A percentile compares a stretch with the other conserved stretches of the same genome.
These are phyloP conservation scores for Colletotrichum viniferum DNA, from an alignment of 2,329 filamentous ascomycete species.

Conservation along the genomic window DNA sequence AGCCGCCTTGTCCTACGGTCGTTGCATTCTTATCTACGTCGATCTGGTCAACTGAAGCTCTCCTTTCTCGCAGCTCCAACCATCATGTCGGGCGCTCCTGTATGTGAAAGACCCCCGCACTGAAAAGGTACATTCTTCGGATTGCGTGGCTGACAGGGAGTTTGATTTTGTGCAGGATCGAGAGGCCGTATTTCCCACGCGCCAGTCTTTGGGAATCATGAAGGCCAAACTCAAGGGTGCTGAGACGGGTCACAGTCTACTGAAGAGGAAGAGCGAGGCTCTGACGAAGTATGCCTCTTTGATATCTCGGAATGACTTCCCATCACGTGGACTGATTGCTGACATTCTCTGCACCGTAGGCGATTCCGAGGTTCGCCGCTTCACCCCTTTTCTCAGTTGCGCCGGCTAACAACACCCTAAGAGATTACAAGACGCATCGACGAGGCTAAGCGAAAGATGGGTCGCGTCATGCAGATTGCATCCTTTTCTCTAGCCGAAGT, in stretches of 20 bases:
- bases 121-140: not conserved
- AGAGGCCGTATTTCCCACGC: constrained; percentile 96
- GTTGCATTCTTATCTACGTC: not conserved
- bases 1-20: not conserved
- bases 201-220: constrained; percentile 96
- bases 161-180: constrained; percentile 66
- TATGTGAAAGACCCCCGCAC: constrained; percentile 27
- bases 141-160: not conserved
- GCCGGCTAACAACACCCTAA: constrained; percentile 32
- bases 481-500: constrained; percentile 98
- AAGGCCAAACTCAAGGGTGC: constrained; percentile 97
- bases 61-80: not conserved
- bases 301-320: not conserved
- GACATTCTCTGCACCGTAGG: constrained; percentile 47
- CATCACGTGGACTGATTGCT: not conserved
- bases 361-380: constrained; percentile 77
- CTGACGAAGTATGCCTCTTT: constrained; percentile 79
- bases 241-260: constrained; percentile 87
- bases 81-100: constrained; percentile 44
- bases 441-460: constrained; percentile 99
- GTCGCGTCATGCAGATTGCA: constrained; percentile 97
- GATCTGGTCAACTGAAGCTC: not conserved
- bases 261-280: constrained; percentile 98
- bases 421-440: constrained; percentile 98
- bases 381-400: not conserved